Conservation (phyloP, 2,329 filamentous ascomycete species). For the Colletotrichum sp. region DNA sequence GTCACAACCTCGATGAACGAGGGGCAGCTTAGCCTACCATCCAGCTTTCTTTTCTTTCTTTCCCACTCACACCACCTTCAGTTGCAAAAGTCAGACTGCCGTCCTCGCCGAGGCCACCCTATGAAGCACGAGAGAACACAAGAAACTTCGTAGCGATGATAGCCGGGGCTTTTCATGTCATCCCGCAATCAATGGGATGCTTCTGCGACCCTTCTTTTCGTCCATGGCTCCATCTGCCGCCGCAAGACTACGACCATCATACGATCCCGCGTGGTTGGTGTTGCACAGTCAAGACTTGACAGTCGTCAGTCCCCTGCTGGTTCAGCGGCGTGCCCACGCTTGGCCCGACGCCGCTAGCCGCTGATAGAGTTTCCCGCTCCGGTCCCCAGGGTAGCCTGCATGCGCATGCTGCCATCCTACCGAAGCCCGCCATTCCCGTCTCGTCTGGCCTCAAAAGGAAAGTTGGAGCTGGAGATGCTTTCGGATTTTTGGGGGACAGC, state of each 20-base stretch:
- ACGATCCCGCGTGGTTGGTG: slow-evolving; percentile 6
- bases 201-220: slow-evolving; percentile 2
- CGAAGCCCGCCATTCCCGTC: slow-evolving; percentile 10
- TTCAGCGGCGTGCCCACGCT: not conserved
- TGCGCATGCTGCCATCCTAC: slow-evolving; percentile 7
- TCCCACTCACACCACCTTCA: not conserved
- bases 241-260: not conserved
- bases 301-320: not conserved
- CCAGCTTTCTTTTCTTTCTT: not conserved
- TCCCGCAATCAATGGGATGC: not conserved
- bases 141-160: not conserved
- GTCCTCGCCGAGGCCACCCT: not conserved
- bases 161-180: not conserved
- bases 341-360: slow-evolving; percentile 8
- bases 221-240: not conserved
- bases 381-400: slow-evolving; percentile 7
- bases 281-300: not conserved
- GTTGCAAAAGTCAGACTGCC: not conserved
- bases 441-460: slow-evolving; percentile 2
- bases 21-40: not conserved
- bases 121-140: not conserved
- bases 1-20: not conserved
- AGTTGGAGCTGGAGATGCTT: slow-evolving; percentile 7
- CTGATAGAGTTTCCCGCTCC: slow-evolving; percentile 13
- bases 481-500: not conserved